A percentile compares a stretch with the other conserved stretches of the same genome.
Evolutionary conservation across 495 filamentous ascomycete species (phyloP).

Genomic region (Podospora didyma): DNA sequence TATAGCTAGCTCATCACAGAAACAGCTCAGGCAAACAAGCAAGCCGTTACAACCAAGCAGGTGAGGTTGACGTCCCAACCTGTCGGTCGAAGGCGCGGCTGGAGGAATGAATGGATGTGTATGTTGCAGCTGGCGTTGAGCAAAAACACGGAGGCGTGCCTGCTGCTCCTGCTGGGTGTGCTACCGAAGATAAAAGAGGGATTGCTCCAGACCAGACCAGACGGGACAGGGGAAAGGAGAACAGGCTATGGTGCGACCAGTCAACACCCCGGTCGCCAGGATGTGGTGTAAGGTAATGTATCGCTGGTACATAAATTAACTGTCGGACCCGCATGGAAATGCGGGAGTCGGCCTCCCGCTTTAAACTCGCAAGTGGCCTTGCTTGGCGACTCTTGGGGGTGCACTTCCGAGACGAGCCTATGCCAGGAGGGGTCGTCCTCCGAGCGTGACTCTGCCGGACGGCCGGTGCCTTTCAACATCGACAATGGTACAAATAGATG

Average conservation of each 20-base stretch:
- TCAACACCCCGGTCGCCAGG: conserved; percentile 12
- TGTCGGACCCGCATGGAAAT: conserved; percentile 24
- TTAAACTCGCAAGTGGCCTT: conserved; percentile 17
- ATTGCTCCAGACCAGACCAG: background rate
- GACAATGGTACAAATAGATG: background rate
- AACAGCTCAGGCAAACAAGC: background rate
- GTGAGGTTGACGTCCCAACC: background rate
- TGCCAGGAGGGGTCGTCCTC: conserved; percentile 16
- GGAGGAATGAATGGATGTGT: background rate
- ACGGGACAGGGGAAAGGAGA: background rate
- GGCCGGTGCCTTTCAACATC: conserved; percentile 7
- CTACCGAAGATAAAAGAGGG: conserved; percentile 18
- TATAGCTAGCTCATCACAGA: conserved; percentile 7
- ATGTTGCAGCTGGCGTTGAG: conserved; percentile 2
- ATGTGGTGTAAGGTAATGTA: background rate
- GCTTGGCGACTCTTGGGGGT: conserved; percentile 13
- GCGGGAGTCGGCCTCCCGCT: conserved; percentile 33
- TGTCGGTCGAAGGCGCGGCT: conserved; percentile 17
- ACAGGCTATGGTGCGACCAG: conserved; percentile 5
- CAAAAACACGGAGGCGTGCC: background rate
- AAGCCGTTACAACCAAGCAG: background rate
- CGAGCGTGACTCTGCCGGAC: conserved; percentile 13
- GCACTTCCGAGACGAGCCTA: conserved; percentile 14
- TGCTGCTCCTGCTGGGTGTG: conserved; percentile 9
- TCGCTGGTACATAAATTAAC: conserved; percentile 12